Base-by-base conservation (phyloP, 345 rosid genomes). In the Zanthoxylum bungeanum region DNA sequence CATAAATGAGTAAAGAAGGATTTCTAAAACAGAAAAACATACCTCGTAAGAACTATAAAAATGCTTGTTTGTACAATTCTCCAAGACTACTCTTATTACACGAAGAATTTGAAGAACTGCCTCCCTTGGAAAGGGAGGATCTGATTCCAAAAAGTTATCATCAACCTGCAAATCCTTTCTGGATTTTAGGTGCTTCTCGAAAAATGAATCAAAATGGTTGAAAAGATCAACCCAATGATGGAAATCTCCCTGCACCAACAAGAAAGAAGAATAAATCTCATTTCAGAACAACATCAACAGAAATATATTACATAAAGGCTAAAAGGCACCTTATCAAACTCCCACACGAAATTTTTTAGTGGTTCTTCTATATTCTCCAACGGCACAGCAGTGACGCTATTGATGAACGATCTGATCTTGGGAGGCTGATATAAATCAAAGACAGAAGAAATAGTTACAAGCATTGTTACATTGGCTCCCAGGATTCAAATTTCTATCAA, bases 221-320 rank as follows among this genome's bases (percentile, higher is more conserved):
- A 94, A 92, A 71, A 92, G 97, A 77, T 94, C 98, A 79, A 90
- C 92, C 98, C 98, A 94, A 34, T 94, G 98, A 85, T 92, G 97
- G 75, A 94, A 94, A 81, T 94, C 97, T 56, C 98, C 98, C 98
- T 94, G 88, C 78, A 77, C 3, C 51, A 82, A 58, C 17, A 42
- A 65, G 7, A 72, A 64, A 75, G 25, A 40, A 28, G 9, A 10
- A 58, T 75, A 28, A 69, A 69, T 69, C 60, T 36, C 19, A 42
- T 49, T 56, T 19, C 69, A 59, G 39, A 17, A 50, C 1, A 69
- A 24, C 14, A 39, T 61, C 51, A 50, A 51, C 39, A 63, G 64
- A 21, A 60, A 3, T 30, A 31, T 3, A 72, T 17, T 9, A 62
- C 16, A 73, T 39, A 51, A 61, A 69, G 77, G 59, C 22, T n/a